Evolutionary conservation across 768 basidiomycete genomes (phyloP).

Genomic region (Inosperma sp.): DNA sequence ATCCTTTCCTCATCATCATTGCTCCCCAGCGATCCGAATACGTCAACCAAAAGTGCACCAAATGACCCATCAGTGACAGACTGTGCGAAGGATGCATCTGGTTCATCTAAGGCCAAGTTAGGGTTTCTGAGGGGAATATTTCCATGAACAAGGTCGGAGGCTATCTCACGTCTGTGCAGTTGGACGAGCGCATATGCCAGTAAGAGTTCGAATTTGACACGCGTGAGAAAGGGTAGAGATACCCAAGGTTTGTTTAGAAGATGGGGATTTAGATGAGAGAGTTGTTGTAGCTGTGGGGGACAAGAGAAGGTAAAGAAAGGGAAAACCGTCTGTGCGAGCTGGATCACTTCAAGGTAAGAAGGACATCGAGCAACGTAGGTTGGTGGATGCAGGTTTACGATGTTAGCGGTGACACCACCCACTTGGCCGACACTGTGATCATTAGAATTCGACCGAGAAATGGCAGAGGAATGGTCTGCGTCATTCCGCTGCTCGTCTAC

Average conservation of each 20-base stretch:
- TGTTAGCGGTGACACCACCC: no score
- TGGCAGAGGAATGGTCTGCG: no score
- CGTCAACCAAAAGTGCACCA: background rate
- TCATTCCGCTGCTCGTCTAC: no score
- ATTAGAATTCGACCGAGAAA: no score
- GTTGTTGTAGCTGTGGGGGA: background rate
- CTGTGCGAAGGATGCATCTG: background rate
- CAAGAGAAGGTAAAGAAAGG: conserved; percentile 10
- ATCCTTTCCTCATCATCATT: conserved; percentile 8
- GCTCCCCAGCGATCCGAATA: conserved; percentile 1
- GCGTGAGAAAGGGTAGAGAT: conserved; percentile 10
- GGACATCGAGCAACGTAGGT: conserved; percentile 6
- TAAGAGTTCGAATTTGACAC: conserved; percentile 18
- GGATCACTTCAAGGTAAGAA: conserved; percentile 1
- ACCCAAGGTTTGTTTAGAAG: conserved; percentile 14
- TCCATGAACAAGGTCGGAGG: background rate
- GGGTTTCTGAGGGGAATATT: background rate
- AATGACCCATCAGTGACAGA: conserved; percentile 1
- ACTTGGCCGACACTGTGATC: no score
- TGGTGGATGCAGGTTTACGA: no score
- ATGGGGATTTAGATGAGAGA: background rate
- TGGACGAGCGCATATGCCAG: conserved; percentile 14
- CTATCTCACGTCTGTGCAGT: conserved; percentile 5
- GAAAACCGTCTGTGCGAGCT: background rate
- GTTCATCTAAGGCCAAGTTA: background rate